phyloP scores from a whole-genome alignment of 495 filamentous ascomycete species.

The Aspergillus heteromorphus region DNA sequence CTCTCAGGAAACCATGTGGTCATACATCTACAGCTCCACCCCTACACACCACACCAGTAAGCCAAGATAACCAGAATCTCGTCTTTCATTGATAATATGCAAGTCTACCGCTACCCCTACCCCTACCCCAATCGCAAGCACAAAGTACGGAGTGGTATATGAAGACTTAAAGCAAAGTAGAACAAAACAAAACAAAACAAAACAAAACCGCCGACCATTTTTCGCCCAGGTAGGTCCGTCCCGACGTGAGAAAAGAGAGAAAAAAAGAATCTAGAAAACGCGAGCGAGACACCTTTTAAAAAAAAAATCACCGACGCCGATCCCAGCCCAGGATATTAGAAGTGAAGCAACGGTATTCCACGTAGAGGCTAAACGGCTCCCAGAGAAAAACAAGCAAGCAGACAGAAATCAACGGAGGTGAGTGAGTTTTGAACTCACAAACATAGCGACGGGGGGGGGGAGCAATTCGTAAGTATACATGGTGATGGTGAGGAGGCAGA shows the following conservation, averaged over 20 bases:
- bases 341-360: neutral
- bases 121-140: too few relatives aligned
- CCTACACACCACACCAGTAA: too few relatives aligned
- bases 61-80: too few relatives aligned
- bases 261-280: neutral
- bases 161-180: neutral
- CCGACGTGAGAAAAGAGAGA: constrained; percentile 2
- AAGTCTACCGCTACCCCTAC: too few relatives aligned
- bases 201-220: neutral
- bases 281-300: constrained; percentile 1
- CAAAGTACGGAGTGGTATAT: neutral
- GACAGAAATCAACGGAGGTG: neutral
- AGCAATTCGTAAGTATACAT: neutral
- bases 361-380: neutral
- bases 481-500: neutral
- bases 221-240: neutral
- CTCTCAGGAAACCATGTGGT: too few relatives aligned
- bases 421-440: neutral
- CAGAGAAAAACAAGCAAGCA: neutral
- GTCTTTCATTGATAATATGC: too few relatives aligned
- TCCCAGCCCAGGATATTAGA: neutral
- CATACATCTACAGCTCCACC: too few relatives aligned
- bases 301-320: constrained; percentile 4
- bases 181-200: neutral
- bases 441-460: neutral